Conservation (phyloP, 2,329 filamentous ascomycete species). For the Colletotrichum eremochloae region DNA sequence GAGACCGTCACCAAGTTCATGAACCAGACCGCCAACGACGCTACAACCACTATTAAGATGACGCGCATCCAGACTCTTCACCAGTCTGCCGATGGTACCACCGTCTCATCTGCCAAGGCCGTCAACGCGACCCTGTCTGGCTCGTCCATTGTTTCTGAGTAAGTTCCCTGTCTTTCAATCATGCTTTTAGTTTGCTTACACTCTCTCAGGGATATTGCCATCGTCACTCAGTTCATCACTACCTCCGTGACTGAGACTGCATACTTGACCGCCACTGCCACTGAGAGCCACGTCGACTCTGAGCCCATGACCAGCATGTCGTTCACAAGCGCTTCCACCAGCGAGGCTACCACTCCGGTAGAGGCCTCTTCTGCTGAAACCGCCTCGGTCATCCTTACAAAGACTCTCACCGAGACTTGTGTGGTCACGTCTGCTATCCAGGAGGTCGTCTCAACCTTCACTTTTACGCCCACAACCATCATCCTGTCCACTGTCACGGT, state of each 20-base stretch:
- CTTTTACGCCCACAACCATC: constrained; percentile 27
- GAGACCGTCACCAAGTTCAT: not conserved
- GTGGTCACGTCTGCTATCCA: constrained; percentile 27
- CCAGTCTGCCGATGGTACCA: constrained; percentile 28
- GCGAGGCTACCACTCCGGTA: constrained; percentile 9
- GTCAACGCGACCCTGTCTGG: constrained; percentile 21
- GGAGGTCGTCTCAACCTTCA: constrained; percentile 26
- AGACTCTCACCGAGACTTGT: constrained; percentile 29
- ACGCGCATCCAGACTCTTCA: constrained; percentile 29
- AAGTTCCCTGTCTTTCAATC: not conserved
- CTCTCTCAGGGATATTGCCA: constrained; percentile 6
- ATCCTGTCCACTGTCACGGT: constrained; percentile 21
- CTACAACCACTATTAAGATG: constrained; percentile 32
- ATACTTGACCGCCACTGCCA: constrained; percentile 25
- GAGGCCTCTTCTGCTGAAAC: constrained; percentile 23
- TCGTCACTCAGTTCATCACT: constrained; percentile 30
- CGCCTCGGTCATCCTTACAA: constrained; percentile 33
- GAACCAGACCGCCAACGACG: constrained; percentile 9
- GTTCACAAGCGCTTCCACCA: not conserved
- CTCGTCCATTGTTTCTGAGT: constrained; percentile 15
- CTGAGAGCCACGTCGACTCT: not conserved
- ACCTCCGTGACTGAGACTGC: constrained; percentile 40
- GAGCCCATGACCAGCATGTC: constrained; percentile 7
- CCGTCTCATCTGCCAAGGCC: constrained; percentile 35
- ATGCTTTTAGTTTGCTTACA: not conserved